Percentiles rank a stretch among this genome's conserved stretches.
Evolutionary conservation across 345 rosid species (phyloP).

Genomic region (Aquilaria sinensis): DNA sequence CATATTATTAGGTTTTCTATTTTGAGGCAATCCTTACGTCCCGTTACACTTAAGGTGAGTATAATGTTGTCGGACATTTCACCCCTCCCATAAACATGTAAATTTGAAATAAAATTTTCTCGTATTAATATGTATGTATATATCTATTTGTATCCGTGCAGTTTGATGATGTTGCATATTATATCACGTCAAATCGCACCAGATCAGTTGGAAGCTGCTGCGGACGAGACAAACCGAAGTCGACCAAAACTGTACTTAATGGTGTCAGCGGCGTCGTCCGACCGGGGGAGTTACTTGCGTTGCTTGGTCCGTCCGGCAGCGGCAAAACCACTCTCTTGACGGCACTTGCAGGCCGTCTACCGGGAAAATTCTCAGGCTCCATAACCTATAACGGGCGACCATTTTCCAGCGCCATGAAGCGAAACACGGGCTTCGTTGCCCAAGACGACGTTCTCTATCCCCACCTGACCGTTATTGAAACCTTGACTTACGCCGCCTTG

Average conservation of each 20-base stretch:
- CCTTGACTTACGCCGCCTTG: constrained; percentile 67
- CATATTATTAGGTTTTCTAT: constrained; percentile 29
- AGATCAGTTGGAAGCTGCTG: constrained; percentile 23
- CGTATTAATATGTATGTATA: neutral
- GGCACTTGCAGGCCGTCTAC: constrained; percentile 67
- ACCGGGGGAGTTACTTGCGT: constrained; percentile 86
- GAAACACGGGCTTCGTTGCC: constrained; percentile 71
- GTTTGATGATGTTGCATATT: constrained; percentile 75
- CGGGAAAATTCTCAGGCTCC: constrained; percentile 64
- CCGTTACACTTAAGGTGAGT: constrained; percentile 67
- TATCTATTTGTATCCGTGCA: constrained; percentile 17
- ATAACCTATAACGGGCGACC: constrained; percentile 56
- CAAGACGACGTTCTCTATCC: constrained; percentile 88
- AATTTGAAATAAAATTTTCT: neutral
- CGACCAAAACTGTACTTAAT: constrained; percentile 50
- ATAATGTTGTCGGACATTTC: neutral
- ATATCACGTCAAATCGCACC: constrained; percentile 27
- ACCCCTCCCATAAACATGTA: neutral
- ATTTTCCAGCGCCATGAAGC: constrained; percentile 70
- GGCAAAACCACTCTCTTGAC: constrained; percentile 91
- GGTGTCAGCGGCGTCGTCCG: constrained; percentile 75
- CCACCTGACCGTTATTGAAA: constrained; percentile 80
- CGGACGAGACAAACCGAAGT: constrained; percentile 38
- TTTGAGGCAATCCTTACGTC: constrained; percentile 45
- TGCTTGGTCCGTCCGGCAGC: constrained; percentile 96